phyloP scores from a whole-genome alignment of 495 filamentous ascomycete species.

The Penicillium angulare region DNA sequence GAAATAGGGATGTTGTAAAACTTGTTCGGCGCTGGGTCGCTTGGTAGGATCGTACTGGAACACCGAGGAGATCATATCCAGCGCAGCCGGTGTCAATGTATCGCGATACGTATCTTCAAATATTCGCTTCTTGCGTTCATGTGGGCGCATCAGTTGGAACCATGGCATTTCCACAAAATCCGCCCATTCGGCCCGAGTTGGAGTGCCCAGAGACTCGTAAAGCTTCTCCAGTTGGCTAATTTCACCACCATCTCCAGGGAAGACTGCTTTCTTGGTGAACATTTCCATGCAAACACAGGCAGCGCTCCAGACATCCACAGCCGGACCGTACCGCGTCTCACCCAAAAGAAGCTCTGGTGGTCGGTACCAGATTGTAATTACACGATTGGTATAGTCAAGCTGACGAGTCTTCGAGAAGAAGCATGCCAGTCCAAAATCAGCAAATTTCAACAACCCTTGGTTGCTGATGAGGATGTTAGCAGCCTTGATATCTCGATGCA shows the following conservation, averaged over 20 bases:
- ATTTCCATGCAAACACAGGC: constrained; percentile 97
- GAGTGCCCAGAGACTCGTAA: constrained; percentile 88
- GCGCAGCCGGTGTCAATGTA: constrained; percentile 68
- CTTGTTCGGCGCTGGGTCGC: constrained; percentile 80
- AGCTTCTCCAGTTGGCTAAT: constrained; percentile 96
- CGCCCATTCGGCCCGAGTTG: constrained; percentile 81
- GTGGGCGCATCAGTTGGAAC: constrained; percentile 85
- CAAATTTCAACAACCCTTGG: constrained; percentile 83
- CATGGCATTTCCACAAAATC: constrained; percentile 88
- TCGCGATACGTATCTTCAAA: constrained; percentile 84
- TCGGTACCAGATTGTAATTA: constrained; percentile 95
- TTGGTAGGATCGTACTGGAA: constrained; percentile 85
- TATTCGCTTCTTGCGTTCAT: constrained; percentile 66
- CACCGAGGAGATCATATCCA: constrained; percentile 77
- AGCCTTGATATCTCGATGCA: constrained; percentile 94
- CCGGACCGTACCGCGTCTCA: constrained; percentile 90
- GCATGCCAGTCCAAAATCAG: constrained; percentile 95
- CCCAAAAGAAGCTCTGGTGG: constrained; percentile 91
- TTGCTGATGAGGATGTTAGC: constrained; percentile 94
- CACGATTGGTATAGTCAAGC: constrained; percentile 97
- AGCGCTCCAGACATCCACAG: constrained; percentile 97
- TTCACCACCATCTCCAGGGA: constrained; percentile 91
- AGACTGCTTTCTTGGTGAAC: constrained; percentile 92
- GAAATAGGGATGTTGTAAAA: constrained; percentile 90
- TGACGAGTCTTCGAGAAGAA: constrained; percentile 92